Conservation (phyloP, 2,329 filamentous ascomycete species). For the Penicillium frequentans region DNA sequence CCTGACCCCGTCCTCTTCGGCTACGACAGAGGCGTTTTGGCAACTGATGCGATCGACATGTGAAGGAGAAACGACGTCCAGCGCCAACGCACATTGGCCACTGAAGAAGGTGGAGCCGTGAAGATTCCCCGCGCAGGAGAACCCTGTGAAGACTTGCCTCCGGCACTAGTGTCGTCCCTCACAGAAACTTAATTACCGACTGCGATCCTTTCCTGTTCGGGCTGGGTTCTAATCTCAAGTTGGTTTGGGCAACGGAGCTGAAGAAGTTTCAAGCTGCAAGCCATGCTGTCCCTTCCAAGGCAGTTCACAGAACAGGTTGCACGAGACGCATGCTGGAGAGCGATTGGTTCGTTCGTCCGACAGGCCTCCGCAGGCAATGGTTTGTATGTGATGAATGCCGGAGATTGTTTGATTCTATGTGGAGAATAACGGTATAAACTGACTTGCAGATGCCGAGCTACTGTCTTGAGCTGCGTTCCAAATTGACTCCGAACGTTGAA, state of each 20-base stretch:
- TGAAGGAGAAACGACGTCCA: slow-evolving; percentile 1
- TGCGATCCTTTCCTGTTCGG: background rate
- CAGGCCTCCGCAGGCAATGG: background rate
- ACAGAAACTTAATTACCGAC: background rate
- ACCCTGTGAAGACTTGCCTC: background rate
- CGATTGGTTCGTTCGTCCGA: background rate
- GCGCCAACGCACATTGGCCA: background rate
- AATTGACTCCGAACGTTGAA: background rate
- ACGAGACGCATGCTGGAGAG: background rate
- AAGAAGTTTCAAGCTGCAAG: background rate
- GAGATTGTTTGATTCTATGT: background rate
- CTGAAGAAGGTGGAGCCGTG: slow-evolving; percentile 6
- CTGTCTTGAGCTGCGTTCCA: background rate
- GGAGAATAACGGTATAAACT: background rate
- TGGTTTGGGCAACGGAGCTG: background rate
- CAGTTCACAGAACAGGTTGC: background rate
- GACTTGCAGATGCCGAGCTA: background rate
- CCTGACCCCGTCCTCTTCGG: background rate
- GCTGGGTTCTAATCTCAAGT: background rate
- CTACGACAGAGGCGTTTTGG: slow-evolving; percentile 2
- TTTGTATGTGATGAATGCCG: background rate
- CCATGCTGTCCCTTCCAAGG: background rate
- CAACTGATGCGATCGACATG: slow-evolving; percentile 4
- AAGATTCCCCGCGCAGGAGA: background rate
- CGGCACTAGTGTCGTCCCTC: background rate